phyloP scores from a whole-genome alignment of 1,284 basidiomycete species.

The Trichosporon sp. region DNA sequence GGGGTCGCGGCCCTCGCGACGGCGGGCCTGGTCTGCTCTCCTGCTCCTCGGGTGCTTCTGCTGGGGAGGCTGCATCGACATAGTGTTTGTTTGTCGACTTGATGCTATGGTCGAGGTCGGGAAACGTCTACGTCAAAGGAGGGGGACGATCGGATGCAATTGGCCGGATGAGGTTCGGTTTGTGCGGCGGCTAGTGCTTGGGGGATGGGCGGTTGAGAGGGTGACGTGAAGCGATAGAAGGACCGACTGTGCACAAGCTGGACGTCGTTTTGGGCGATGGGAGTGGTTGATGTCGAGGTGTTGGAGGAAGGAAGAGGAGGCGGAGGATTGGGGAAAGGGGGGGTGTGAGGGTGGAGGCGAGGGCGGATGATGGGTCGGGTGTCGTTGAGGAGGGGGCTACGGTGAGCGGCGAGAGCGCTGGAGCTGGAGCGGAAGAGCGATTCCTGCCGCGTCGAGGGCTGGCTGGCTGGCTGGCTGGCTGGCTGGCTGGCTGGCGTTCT shows the following conservation, averaged over 20 bases:
- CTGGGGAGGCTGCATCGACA: slow-evolving; percentile 11
- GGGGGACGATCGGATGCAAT: background rate
- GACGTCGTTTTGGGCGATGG: background rate
- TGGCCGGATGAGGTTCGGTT: background rate
- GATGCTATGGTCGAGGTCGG: background rate
- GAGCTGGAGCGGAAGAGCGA: background rate
- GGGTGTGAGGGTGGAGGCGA: background rate
- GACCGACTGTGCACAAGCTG: background rate
- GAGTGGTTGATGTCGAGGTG: background rate
- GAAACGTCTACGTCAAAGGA: background rate
- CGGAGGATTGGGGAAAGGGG: background rate
- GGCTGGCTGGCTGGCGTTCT: background rate
- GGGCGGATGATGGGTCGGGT: background rate
- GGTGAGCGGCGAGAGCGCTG: background rate
- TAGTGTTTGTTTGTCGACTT: slow-evolving; percentile 10
- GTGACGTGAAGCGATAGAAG: slow-evolving; percentile 18
- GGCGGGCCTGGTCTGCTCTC: slow-evolving; percentile 15
- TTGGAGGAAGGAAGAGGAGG: background rate
- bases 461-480: background rate
- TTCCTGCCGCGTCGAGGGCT: background rate
- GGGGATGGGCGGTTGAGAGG: background rate
- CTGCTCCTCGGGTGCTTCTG: slow-evolving; percentile 11
- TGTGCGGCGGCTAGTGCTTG: background rate
- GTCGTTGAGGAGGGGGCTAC: background rate
- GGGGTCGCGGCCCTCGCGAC: slow-evolving; percentile 11